Evolutionary conservation across 306 rosid species (phyloP).

Genomic region (Acacia melanoxylon): DNA sequence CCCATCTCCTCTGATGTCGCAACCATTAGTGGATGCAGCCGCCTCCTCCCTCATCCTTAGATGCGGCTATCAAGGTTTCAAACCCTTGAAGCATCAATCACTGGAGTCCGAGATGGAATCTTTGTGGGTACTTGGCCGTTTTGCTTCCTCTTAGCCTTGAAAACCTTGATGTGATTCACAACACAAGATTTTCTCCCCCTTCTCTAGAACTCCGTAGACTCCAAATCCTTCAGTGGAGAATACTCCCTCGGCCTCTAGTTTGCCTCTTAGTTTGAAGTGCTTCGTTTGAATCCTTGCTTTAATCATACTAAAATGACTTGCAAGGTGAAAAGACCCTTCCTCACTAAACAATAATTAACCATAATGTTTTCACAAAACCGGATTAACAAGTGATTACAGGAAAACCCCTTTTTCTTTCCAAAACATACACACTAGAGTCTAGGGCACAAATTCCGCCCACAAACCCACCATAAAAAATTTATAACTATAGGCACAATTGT

Average conservation of each 20-base stretch:
- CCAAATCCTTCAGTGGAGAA: not conserved
- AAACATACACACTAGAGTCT: too few species aligned
- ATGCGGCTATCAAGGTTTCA: not conserved
- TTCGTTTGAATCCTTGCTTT: not conserved
- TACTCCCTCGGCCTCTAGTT: not conserved
- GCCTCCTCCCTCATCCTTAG: constrained; percentile 5
- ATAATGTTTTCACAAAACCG: too few species aligned
- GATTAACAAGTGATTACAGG: too few species aligned
- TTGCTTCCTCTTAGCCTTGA: not conserved
- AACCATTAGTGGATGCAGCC: not conserved
- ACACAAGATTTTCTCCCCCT: not conserved
- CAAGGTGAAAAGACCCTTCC: too few species aligned
- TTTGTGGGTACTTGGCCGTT: not conserved
- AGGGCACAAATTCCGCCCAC: too few species aligned
- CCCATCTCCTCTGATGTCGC: not conserved
- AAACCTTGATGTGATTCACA: not conserved
- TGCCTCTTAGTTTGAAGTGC: not conserved
- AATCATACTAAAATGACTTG: not conserved
- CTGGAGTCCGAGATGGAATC: not conserved
- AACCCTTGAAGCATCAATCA: constrained; percentile 35
- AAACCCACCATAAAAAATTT: too few species aligned
- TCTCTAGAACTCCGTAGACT: not conserved
- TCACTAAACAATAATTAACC: too few species aligned
- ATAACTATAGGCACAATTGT: too few species aligned
- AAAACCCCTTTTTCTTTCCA: too few species aligned